Percentiles rank a stretch among this genome's conserved stretches.
Evolutionary conservation across 2,329 filamentous ascomycete genomes (phyloP).

Genomic region (Fusarium hostae): DNA sequence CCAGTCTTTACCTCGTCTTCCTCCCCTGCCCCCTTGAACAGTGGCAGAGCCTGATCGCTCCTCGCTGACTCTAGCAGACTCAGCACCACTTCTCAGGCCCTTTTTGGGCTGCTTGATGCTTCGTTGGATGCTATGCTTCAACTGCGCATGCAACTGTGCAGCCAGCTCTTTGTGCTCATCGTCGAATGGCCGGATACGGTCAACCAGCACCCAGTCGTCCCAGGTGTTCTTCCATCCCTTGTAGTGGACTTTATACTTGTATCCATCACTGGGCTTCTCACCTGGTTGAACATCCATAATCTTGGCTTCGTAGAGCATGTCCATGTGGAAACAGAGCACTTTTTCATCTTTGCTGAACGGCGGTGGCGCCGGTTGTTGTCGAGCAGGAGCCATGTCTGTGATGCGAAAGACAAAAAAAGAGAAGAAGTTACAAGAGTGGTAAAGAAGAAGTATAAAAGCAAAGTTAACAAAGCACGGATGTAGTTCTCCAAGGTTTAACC

Average conservation of each 20-base stretch:
- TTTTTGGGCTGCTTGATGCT: slow-evolving; percentile 66
- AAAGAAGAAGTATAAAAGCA: slow-evolving; percentile 1
- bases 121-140: slow-evolving; percentile 68
- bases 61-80: slow-evolving; percentile 77
- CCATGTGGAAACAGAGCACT: slow-evolving; percentile 96
- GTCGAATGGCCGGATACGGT: slow-evolving; percentile 92
- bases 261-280: slow-evolving; percentile 75
- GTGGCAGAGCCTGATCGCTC: slow-evolving; percentile 72
- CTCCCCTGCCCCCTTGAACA: slow-evolving; percentile 72
- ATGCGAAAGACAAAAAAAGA: slow-evolving; percentile 26
- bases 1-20: slow-evolving; percentile 80
- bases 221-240: slow-evolving; percentile 99
- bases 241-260: slow-evolving; percentile 94
- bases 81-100: slow-evolving; percentile 51
- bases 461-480: not conserved
- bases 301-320: slow-evolving; percentile 97
- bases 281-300: slow-evolving; percentile 81
- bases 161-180: slow-evolving; percentile 96
- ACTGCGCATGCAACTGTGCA: slow-evolving; percentile 74
- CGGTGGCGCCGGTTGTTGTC: slow-evolving; percentile 57
- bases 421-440: slow-evolving; percentile 18
- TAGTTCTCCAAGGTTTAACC: not conserved
- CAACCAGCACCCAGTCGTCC: slow-evolving; percentile 98
- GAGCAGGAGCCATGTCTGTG: slow-evolving; percentile 55
- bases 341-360: slow-evolving; percentile 83